Percentiles rank a stretch among this genome's conserved stretches.
phyloP scores from a whole-genome alignment of 306 rosid species.

The Corylus americana region DNA sequence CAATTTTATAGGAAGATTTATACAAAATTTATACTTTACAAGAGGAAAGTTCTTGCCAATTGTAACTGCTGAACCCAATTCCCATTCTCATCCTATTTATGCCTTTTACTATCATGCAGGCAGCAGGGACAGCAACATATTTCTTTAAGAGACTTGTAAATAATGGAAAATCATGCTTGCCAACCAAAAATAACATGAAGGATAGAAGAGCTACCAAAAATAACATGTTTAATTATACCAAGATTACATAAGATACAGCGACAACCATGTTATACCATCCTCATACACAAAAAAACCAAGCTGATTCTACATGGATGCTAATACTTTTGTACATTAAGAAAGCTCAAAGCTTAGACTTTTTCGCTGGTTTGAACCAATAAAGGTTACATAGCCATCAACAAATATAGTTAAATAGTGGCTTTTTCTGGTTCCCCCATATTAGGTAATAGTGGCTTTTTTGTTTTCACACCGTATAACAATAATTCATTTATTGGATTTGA shows the following conservation, averaged over 20 bases:
- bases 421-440: background rate
- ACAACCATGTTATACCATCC: background rate
- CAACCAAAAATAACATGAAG: background rate
- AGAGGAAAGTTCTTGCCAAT: background rate
- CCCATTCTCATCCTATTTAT: background rate
- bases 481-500: too few species aligned
- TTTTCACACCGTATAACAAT: background rate
- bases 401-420: too few species aligned
- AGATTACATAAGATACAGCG: background rate
- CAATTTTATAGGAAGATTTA: background rate
- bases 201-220: background rate
- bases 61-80: background rate
- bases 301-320: too few species aligned
- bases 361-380: background rate
- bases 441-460: background rate
- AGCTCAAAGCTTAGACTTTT: background rate
- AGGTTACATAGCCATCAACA: background rate
- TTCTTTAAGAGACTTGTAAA: background rate
- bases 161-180: background rate
- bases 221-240: background rate
- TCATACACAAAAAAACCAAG: background rate
- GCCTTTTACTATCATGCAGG: background rate
- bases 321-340: background rate
- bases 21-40: background rate
- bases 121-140: background rate